These are phyloP conservation scores for Thermochaetoides dissita DNA, from an alignment of 2,329 filamentous ascomycete species.

Conservation along the genomic window DNA sequence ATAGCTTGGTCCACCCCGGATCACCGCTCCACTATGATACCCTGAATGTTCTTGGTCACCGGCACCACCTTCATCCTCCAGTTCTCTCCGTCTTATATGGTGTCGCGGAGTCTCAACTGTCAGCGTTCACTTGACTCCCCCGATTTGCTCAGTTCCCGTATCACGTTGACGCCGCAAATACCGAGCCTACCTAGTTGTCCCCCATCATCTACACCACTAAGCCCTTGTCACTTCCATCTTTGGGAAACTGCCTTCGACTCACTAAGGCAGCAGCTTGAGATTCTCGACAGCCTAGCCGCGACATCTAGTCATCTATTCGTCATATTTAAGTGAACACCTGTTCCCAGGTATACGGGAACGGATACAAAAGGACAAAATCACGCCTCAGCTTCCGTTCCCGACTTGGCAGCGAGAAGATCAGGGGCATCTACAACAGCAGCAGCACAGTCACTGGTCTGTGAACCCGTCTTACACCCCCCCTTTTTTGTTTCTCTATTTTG, in stretches of 20 bases:
- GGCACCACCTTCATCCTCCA: constrained; percentile 6
- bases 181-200: constrained; percentile 3
- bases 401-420: constrained; percentile 4
- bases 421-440: constrained; percentile 8
- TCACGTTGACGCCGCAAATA: constrained; percentile 10
- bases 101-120: constrained; percentile 9
- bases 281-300: constrained; percentile 1
- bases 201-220: constrained; percentile 10
- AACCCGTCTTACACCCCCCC: constrained; percentile 6
- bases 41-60: constrained; percentile 5
- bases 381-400: constrained; percentile 8
- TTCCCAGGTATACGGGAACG: constrained; percentile 9
- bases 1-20: constrained; percentile 7
- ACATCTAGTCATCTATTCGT: neutral
- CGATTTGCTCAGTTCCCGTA: constrained; percentile 8
- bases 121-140: constrained; percentile 8
- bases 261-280: constrained; percentile 3
- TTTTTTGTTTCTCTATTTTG: constrained; percentile 6
- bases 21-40: constrained; percentile 7
- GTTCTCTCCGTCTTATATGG: constrained; percentile 16
- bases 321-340: constrained; percentile 11
- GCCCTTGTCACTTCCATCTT: constrained; percentile 14
- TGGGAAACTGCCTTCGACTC: constrained; percentile 5
- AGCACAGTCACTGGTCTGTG: constrained; percentile 9
- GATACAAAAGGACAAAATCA: constrained; percentile 4